Percentiles rank a stretch among this genome's conserved stretches.
phyloP scores from a whole-genome alignment of 805 yeast genomes.

The Ogataea dorogensis region DNA sequence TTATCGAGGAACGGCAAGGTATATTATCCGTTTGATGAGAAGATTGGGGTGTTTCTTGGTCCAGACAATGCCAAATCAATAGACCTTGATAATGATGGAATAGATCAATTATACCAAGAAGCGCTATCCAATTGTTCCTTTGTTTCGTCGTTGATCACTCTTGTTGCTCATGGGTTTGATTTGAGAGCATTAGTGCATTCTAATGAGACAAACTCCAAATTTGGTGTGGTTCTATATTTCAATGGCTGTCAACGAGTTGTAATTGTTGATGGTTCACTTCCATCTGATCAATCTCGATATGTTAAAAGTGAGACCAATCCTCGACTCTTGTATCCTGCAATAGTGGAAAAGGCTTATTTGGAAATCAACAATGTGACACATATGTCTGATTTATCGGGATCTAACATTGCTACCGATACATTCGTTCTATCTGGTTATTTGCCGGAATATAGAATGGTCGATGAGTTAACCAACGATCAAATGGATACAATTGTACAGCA shows the following conservation, averaged over 20 bases:
- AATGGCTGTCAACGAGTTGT: slow-evolving; percentile 55
- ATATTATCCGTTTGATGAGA: slow-evolving; percentile 11
- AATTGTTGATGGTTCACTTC: slow-evolving; percentile 46
- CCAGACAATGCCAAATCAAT: slow-evolving; percentile 2
- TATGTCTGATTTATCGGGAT: slow-evolving; percentile 67
- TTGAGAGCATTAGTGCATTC: slow-evolving; percentile 29
- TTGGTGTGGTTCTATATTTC: slow-evolving; percentile 42
- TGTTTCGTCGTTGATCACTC: slow-evolving; percentile 63
- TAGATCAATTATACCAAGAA: slow-evolving; percentile 45
- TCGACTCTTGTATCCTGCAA: slow-evolving; percentile 57
- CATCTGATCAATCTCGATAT: slow-evolving; percentile 20
- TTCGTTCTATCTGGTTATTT: slow-evolving; percentile 67
- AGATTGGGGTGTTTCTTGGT: slow-evolving; percentile 15
- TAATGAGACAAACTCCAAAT: slow-evolving; percentile 24
- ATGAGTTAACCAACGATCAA: slow-evolving; percentile 30
- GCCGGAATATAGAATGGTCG: slow-evolving; percentile 53
- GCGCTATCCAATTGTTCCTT: slow-evolving; percentile 69
- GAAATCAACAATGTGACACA: slow-evolving; percentile 41
- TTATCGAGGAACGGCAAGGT: slow-evolving; percentile 14
- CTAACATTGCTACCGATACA: slow-evolving; percentile 72
- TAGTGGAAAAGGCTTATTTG: slow-evolving; percentile 76
- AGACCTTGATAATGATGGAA: slow-evolving; percentile 10
- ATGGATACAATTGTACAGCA: slow-evolving; percentile 34
- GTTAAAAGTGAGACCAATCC: slow-evolving; percentile 38
- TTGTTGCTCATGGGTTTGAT: slow-evolving; percentile 33